A percentile compares a stretch with the other conserved stretches of the same genome.
phyloP scores from a whole-genome alignment of 2,329 filamentous ascomycete genomes.

The Arthroderma sp. region DNA sequence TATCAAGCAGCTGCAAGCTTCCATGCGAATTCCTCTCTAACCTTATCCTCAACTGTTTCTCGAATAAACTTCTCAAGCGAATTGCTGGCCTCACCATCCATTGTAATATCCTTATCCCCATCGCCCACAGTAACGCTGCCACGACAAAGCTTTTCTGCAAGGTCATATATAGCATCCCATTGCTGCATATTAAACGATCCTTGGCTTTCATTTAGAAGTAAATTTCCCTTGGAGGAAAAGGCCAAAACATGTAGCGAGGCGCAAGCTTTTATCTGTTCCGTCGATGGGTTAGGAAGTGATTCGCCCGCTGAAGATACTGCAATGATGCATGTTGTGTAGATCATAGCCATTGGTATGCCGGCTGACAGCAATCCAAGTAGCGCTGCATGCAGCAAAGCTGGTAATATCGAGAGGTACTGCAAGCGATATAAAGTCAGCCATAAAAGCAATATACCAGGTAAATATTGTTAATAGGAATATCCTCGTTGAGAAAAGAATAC shows the following conservation, averaged over 20 bases:
- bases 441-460: neutral
- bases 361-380: conserved; percentile 69
- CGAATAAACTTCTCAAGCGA: conserved; percentile 50
- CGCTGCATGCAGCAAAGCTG: conserved; percentile 68
- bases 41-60: conserved; percentile 48
- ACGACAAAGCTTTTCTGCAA: conserved; percentile 55
- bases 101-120: conserved; percentile 26
- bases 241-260: conserved; percentile 70
- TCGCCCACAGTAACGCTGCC: conserved; percentile 48
- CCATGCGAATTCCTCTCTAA: conserved; percentile 32
- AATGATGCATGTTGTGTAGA: conserved; percentile 54
- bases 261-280: conserved; percentile 49
- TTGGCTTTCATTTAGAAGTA: conserved; percentile 70
- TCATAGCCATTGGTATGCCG: conserved; percentile 65
- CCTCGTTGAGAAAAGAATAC: conserved; percentile 12
- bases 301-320: conserved; percentile 40
- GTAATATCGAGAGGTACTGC: conserved; percentile 67
- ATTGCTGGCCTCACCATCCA: conserved; percentile 24
- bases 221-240: conserved; percentile 60
- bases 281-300: conserved; percentile 49
- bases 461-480: neutral
- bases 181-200: conserved; percentile 62
- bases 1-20: conserved; percentile 27
- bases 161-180: conserved; percentile 60
- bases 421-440: neutral